phyloP scores from a whole-genome alignment of 78 protist species.

The slime mould (Dictyostelium discoideum) region DNA sequence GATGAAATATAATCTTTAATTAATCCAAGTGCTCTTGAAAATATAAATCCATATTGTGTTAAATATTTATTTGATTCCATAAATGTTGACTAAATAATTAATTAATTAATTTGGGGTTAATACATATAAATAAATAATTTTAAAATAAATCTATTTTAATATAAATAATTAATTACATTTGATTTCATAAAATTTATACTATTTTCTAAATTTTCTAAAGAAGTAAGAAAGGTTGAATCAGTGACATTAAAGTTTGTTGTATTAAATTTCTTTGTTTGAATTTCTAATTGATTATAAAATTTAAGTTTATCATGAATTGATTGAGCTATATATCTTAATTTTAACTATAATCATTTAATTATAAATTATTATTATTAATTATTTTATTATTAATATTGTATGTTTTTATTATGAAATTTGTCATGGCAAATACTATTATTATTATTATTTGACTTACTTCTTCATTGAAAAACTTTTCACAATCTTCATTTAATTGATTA shows the following conservation, averaged over 20 bases:
- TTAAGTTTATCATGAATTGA: conserved; percentile 66
- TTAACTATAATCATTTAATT: neutral
- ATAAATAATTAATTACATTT: conserved; percentile 49
- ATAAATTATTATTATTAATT: too few species aligned
- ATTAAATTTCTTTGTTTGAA: conserved; percentile 49
- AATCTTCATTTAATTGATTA: conserved; percentile 62
- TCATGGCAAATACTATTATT: neutral
- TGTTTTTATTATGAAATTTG: neutral
- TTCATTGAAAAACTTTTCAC: conserved; percentile 82
- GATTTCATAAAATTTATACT: conserved; percentile 72
- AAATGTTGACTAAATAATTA: neutral
- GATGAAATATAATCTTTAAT: conserved; percentile 68
- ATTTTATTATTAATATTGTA: neutral
- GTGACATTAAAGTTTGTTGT: conserved; percentile 29
- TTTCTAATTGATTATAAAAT: conserved; percentile 59
- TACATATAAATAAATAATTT: neutral
- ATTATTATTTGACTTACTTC: conserved; percentile 25
- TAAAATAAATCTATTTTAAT: too few species aligned
- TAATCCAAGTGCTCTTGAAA: conserved; percentile 46
- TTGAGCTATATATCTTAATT: conserved; percentile 72
- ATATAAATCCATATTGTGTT: conserved; percentile 54
- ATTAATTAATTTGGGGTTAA: neutral
- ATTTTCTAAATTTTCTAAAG: conserved; percentile 56
- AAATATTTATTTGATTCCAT: conserved; percentile 49
- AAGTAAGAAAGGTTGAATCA: conserved; percentile 41